Conservation (phyloP, 2,329 filamentous ascomycete genomes). For the Hypoxylon sp. region DNA sequence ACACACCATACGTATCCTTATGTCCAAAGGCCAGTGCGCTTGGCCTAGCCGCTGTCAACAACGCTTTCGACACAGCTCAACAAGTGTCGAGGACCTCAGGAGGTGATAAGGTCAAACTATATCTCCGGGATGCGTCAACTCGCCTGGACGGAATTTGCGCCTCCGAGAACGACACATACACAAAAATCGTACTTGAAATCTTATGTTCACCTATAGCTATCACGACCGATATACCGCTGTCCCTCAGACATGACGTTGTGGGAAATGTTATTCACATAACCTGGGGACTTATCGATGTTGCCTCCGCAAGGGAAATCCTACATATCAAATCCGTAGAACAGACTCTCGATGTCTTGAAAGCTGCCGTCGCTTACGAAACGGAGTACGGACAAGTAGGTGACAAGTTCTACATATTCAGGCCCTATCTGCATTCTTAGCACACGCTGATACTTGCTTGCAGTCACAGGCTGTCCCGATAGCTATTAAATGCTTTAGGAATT, state of each 20-base stretch:
- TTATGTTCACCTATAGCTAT: constrained; percentile 36
- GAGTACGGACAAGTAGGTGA: constrained; percentile 43
- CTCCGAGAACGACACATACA: constrained; percentile 37
- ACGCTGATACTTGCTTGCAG: constrained; percentile 17
- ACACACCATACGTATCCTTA: constrained; percentile 30
- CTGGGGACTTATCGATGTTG: constrained; percentile 41
- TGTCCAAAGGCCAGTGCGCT: constrained; percentile 31
- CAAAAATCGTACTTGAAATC: constrained; percentile 44
- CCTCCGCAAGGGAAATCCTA: constrained; percentile 29
- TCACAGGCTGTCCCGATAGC: constrained; percentile 35
- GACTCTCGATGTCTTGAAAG: constrained; percentile 40
- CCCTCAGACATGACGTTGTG: constrained; percentile 30
- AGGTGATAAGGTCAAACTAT: constrained; percentile 17
- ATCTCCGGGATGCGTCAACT: constrained; percentile 28
- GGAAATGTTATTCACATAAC: constrained; percentile 37
- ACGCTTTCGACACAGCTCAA: not conserved
- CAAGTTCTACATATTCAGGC: not conserved
- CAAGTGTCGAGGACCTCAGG: constrained; percentile 1
- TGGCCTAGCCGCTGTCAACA: not conserved
- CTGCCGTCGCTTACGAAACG: constrained; percentile 39
- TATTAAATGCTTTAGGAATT: constrained; percentile 40
- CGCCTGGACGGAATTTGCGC: constrained; percentile 30
- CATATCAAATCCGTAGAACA: constrained; percentile 28
- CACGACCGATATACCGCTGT: constrained; percentile 17
- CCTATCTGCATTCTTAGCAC: not conserved